These are phyloP conservation scores for Falciphora oryzae DNA, from an alignment of 2,329 filamentous ascomycete genomes.

Conservation along the genomic window DNA sequence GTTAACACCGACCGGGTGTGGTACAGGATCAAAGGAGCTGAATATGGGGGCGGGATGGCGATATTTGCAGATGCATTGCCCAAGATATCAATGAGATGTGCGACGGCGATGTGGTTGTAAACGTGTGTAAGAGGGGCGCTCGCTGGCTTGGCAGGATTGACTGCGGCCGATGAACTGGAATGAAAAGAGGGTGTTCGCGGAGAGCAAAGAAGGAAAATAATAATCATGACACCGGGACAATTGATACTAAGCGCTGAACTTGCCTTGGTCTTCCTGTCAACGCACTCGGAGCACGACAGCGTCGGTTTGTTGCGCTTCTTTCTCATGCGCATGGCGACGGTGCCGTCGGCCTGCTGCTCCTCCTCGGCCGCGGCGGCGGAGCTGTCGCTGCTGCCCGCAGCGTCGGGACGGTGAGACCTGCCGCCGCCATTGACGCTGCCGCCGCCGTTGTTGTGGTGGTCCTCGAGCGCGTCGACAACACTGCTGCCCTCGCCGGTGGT, in stretches of 20 bases:
- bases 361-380: slow-evolving; percentile 16
- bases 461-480: not conserved
- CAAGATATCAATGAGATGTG: too few relatives aligned
- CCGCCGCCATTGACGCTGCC: not conserved
- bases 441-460: not conserved
- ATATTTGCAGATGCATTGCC: too few relatives aligned
- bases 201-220: not conserved
- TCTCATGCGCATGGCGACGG: slow-evolving; percentile 54
- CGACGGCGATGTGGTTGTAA: too few relatives aligned
- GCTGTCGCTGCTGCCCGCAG: slow-evolving; percentile 16
- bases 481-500: not conserved
- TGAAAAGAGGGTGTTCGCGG: not conserved
- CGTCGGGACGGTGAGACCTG: not conserved
- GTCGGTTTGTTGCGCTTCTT: slow-evolving; percentile 84
- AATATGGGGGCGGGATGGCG: too few relatives aligned
- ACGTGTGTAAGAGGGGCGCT: too few relatives aligned
- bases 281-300: slow-evolving; percentile 71
- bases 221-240: slow-evolving; percentile 7
- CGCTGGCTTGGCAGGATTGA: too few relatives aligned
- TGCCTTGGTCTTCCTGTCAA: slow-evolving; percentile 77
- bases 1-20: not conserved
- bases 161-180: too few relatives aligned
- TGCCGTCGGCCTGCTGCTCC: not conserved
- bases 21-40: not conserved
- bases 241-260: slow-evolving; percentile 22